These are phyloP conservation scores for Phytophthora ohioensis DNA, from an alignment of 352 stramenopile species.

Conservation along the genomic window DNA sequence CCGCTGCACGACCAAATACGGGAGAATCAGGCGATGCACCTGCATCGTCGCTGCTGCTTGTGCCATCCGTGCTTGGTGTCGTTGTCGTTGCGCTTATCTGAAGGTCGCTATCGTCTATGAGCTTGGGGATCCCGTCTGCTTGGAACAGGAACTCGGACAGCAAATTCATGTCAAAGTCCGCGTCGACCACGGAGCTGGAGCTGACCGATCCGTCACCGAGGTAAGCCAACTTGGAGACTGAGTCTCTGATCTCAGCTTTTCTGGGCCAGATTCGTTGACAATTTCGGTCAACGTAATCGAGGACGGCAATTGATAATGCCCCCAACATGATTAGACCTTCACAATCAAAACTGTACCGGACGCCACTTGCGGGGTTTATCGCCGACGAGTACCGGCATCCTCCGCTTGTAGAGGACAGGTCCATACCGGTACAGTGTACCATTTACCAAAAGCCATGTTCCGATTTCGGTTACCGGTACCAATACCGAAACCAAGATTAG, in stretches of 20 bases:
- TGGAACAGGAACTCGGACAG: constrained; percentile 39
- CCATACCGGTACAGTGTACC: too few relatives aligned
- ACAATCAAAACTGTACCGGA: neutral
- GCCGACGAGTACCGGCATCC: neutral
- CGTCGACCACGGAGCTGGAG: neutral
- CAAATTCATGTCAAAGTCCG: constrained; percentile 36
- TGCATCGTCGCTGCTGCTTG: constrained; percentile 28
- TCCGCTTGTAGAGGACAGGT: too few relatives aligned
- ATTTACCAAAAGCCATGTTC: too few relatives aligned
- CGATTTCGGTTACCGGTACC: too few relatives aligned
- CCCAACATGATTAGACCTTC: constrained; percentile 6
- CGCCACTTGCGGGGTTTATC: constrained; percentile 2
- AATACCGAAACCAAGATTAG: too few relatives aligned
- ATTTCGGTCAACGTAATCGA: constrained; percentile 23
- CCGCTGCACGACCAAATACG: neutral
- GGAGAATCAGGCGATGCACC: constrained; percentile 14
- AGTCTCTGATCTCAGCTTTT: neutral
- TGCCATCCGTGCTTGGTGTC: constrained; percentile 10
- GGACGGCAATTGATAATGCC: constrained; percentile 9
- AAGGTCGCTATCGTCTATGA: constrained; percentile 3
- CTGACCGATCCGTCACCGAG: constrained; percentile 7
- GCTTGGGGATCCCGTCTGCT: constrained; percentile 16
- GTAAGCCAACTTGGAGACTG: constrained; percentile 5
- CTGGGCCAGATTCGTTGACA: constrained; percentile 20
- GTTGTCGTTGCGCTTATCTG: neutral